Base-by-base conservation (phyloP, 306 rosid genomes). In the Vigna hirtella region DNA sequence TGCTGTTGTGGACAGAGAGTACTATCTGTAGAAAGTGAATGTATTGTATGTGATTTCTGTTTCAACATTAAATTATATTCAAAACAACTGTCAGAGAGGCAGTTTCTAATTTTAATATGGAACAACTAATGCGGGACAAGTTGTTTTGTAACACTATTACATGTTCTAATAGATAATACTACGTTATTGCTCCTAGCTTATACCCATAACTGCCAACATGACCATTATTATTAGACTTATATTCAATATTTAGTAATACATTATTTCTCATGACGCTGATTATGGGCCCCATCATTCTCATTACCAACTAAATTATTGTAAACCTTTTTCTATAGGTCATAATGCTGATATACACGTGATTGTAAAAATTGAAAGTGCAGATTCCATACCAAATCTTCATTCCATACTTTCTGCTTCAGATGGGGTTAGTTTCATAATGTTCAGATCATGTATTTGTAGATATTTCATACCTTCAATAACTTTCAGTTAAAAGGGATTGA, bases 321-420 rank as follows among this genome's bases (percentile, higher is more conserved):
- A 76, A 72, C 73, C 45, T 64, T 63, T 66, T 83, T 77, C 42
- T 78, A 28, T 55, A 95, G 98, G 89, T 84, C 79, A 86, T 43
- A 88, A 84, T 87, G 98, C 93, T 40, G 93, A 89, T 86, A 91
- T 95, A 77, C 90, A 87, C 9, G 97, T 92, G 82, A 88, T 87
- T 81, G 98, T 93, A 24, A 95, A 95, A 87, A 95, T 95, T 86
- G 98, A 95, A 86, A 92, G 98, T 83, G 98, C 98, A 1, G 98
- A 95, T 86, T 95, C 98, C 51, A 95, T 95, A 47, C 90, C 90
- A 49, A 95, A 95, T 85, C 98, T 95, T 72, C 98, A 87, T 42
- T 89, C 98, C 18, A 95, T 92, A 79, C 89, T 95, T 82, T 82
- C 88, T 38, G 98, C 97, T 79, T 91, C 98, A 68, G 96, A 95